Base-by-base conservation (phyloP, 345 rosid species). In the Eucalyptus coolabah region DNA sequence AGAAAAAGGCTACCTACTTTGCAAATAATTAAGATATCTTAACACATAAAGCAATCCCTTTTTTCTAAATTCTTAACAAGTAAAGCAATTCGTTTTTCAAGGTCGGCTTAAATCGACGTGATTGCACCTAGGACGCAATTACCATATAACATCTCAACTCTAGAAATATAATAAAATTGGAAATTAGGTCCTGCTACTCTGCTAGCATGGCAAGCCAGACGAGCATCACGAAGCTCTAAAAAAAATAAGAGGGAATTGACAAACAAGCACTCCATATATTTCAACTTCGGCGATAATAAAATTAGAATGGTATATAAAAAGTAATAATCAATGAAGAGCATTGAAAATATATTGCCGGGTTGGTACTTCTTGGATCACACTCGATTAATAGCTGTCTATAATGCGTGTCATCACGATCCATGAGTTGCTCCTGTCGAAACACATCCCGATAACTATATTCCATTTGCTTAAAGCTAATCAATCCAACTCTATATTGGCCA, bases 341-440 rank as follows among this genome's bases (percentile, higher is more conserved):
- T 45, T 9, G 47, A 44, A 44, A 44, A 44, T 44, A 44, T 44
- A 44, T 44, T 44, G 47, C 47, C 47, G 47, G 47, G 47, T 44
- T 44, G 26, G 11, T 53, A 53, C 26, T 53, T 53, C 2, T 53
- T 2, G 24, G 24, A 53, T 53, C 59, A 53, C 32, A 60, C 15
- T 28, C 8, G 2, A 3, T 37, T 19, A 34, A 72, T 19, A 2
- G 2, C 3, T 34, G 3, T 65, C 1, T 0, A 65, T n/a, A 16
- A 65, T n/a, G 34, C 3, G 1, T 15, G 34, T n/a, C 77, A 8
- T 65, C 37, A 7, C 3, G 3, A 65, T 17, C 19, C 0, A n/a
- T 14, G 77, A 65, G 11, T n/a, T 15, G 77, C 77, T n/a, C 2
- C 21, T 3, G 5, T n/a, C 2, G 2, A 65, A 65, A 65, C 77